Conservation (phyloP, 2,329 filamentous ascomycete species). For the Seiridium cupressi region DNA sequence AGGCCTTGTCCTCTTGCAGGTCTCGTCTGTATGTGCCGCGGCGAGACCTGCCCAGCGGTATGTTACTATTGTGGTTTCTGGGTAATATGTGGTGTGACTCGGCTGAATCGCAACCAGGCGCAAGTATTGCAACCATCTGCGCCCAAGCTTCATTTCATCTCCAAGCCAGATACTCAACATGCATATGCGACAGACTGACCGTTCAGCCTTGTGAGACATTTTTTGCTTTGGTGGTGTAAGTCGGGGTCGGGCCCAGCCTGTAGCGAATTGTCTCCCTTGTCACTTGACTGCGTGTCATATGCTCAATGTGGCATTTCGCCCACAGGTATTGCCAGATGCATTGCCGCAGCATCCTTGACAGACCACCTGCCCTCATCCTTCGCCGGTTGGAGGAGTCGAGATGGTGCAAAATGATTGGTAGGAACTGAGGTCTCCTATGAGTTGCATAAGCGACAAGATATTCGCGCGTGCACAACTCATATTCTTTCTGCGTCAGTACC, state of each 20-base stretch:
- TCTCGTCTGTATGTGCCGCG: too few relatives aligned
- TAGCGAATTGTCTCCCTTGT: neutral
- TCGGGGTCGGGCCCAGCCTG: neutral
- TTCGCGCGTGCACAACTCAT: neutral
- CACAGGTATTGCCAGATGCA: neutral
- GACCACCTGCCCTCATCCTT: neutral
- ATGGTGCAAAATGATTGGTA: neutral
- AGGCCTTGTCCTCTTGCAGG: too few relatives aligned
- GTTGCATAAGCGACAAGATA: conserved; percentile 4
- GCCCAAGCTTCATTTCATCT: neutral
- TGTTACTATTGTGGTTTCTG: too few relatives aligned
- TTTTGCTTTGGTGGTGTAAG: neutral
- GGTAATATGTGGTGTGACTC: too few relatives aligned
- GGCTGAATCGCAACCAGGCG: neutral
- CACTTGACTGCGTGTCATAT: neutral
- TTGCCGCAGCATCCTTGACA: neutral
- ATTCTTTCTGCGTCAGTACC: conserved; percentile 5
- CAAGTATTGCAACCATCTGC: too few relatives aligned
- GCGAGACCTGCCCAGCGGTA: too few relatives aligned
- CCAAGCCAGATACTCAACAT: neutral
- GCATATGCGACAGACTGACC: neutral
- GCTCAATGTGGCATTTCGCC: neutral
- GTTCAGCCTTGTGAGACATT: conserved; percentile 8
- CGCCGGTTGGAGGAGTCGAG: neutral
- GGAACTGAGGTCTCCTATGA: neutral